Base-by-base conservation (phyloP, 2,329 filamentous ascomycete genomes). In the Neonectria punicea region DNA sequence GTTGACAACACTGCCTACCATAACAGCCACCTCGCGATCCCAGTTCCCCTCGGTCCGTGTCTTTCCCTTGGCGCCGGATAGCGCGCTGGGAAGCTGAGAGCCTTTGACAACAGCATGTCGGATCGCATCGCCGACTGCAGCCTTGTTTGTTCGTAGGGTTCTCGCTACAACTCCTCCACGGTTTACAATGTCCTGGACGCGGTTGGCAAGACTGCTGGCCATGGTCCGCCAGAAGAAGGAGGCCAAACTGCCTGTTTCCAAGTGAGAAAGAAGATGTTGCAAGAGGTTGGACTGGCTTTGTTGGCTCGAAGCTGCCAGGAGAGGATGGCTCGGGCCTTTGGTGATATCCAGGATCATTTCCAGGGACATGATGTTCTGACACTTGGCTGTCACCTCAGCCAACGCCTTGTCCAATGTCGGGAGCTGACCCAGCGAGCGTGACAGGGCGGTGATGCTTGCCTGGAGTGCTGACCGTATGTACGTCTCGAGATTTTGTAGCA, bases 191-290 rank as follows among this genome's bases (percentile, higher is more conserved):
- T 98, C 95, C 77, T 94, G 91, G 0, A 97, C 93, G 22, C 93
- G 87, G 0, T 89, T 83, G 4, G 91, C 88, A 64, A 98, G 84
- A 61, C 89, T 90, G 1, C 92, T 89, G 0, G 96, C 96, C 74
- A 98, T 87, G 9, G 92, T 92, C 58, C 96, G 87, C 94, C 96
- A 99, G 81, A 97, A 99, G 78, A 95, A 97, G 0, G 92, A 95
- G 1, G 93, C 89, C 16, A 99, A 83, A 2, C 93, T 96, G 0
- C 92, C 89, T 0, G 94, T 97, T 79, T 98, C 96, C 8, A 99
- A 87, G n/a, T 90, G 85, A 11, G 87, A 82, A 9, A 97, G 86
- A 0, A 97, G 82, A 0, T 90, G 90, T 62, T 91, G 87, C 0
- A 98, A 84, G 46, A 98, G 86, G 62, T 83, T 87, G 3, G 75